Evolutionary conservation across 805 yeast species (phyloP).

Genomic region (Saturnispora besseyi): DNA sequence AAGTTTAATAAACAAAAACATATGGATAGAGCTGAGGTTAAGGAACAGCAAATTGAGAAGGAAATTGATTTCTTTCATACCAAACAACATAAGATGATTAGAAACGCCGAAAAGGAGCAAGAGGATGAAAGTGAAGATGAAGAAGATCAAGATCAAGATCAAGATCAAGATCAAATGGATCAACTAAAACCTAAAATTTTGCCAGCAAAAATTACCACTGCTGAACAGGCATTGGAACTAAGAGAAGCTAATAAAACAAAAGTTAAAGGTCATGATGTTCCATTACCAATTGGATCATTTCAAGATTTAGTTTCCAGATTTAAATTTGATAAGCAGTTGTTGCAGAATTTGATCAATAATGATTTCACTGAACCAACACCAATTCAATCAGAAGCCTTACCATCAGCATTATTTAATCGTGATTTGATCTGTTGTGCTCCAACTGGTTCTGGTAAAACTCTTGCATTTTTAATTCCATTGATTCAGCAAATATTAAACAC

Average conservation of each 20-base stretch:
- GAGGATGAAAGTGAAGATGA: slow-evolving; percentile 24
- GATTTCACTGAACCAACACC: slow-evolving; percentile 85
- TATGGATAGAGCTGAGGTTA: slow-evolving; percentile 23
- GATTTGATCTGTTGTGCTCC: slow-evolving; percentile 94
- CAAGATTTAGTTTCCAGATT: slow-evolving; percentile 68
- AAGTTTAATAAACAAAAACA: slow-evolving; percentile 29
- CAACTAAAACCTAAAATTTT: background rate
- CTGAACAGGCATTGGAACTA: slow-evolving; percentile 50
- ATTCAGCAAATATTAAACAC: slow-evolving; percentile 38
- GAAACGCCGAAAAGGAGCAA: slow-evolving; percentile 19
- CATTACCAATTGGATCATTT: slow-evolving; percentile 87
- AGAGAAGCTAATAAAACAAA: slow-evolving; percentile 59
- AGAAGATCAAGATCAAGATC: slow-evolving; percentile 20
- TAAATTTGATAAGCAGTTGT: slow-evolving; percentile 47
- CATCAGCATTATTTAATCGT: slow-evolving; percentile 56
- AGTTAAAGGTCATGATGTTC: slow-evolving; percentile 75
- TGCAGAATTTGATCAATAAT: slow-evolving; percentile 55
- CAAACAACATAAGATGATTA: slow-evolving; percentile 29
- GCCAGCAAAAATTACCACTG: slow-evolving; percentile 34
- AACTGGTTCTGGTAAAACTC: slow-evolving; percentile 96
- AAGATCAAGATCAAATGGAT: slow-evolving; percentile 16
- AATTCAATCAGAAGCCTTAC: slow-evolving; percentile 86
- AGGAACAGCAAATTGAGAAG: slow-evolving; percentile 42
- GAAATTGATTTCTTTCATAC: slow-evolving; percentile 81
- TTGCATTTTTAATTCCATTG: slow-evolving; percentile 81